Conservation (phyloP, 202 grass and related monocot species). For the Setaria italica region DNA sequence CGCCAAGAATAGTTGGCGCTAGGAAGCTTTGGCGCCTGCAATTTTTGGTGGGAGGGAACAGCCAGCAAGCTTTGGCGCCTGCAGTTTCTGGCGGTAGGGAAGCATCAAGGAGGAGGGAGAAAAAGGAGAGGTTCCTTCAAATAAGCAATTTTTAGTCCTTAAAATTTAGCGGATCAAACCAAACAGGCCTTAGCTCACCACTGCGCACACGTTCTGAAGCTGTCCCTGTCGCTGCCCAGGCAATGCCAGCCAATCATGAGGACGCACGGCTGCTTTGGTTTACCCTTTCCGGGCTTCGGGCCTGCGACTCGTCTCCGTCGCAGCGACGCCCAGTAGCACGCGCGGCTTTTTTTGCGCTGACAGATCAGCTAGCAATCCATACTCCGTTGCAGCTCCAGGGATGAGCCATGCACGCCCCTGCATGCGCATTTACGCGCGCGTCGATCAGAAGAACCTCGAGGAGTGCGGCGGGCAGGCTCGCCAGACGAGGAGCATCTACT, state of each 20-base stretch:
- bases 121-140: too few relatives aligned
- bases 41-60: too few relatives aligned
- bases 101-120: too few relatives aligned
- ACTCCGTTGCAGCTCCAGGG: neutral
- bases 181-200: too few relatives aligned
- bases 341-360: neutral
- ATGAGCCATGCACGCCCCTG: neutral
- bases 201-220: neutral
- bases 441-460: conserved; percentile 73
- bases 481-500: conserved; percentile 48
- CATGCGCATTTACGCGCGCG: too few relatives aligned
- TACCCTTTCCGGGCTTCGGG: neutral
- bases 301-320: neutral
- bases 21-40: too few relatives aligned
- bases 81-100: too few relatives aligned
- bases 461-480: conserved; percentile 49
- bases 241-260: neutral
- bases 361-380: neutral
- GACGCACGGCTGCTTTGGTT: neutral
- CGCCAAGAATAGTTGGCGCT: too few relatives aligned
- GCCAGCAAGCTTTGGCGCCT: too few relatives aligned
- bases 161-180: too few relatives aligned
- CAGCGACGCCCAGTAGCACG: neutral
- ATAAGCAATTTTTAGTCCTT: too few relatives aligned
- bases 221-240: neutral